Conservation (phyloP, 495 filamentous ascomycete species). For the Astrocystis sublimbata region DNA sequence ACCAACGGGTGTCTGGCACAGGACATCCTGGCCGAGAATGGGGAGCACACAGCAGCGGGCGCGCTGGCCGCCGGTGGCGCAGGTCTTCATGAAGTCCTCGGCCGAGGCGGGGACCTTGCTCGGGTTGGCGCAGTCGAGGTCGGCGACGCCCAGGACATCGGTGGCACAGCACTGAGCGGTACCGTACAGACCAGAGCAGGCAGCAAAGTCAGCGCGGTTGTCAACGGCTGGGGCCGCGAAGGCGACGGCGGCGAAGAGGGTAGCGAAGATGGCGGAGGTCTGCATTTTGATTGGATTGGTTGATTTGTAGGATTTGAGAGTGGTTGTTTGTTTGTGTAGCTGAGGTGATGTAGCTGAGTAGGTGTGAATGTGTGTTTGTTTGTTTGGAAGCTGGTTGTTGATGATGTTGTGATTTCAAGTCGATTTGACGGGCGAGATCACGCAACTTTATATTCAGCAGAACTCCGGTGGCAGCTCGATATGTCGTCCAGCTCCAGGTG, state of each 20-base stretch:
- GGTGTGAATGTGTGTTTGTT: neutral
- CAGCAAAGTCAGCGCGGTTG: constrained; percentile 31
- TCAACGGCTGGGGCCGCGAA: constrained; percentile 29
- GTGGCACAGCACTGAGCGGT: constrained; percentile 46
- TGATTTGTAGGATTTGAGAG: constrained; percentile 24
- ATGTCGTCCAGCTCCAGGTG: neutral
- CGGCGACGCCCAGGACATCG: constrained; percentile 43
- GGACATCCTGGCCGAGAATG: constrained; percentile 38
- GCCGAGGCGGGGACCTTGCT: constrained; percentile 30
- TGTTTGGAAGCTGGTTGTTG: neutral
- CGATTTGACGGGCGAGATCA: neutral
- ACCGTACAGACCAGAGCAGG: constrained; percentile 45
- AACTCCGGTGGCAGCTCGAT: neutral
- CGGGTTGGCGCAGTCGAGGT: constrained; percentile 46
- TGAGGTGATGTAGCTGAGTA: neutral
- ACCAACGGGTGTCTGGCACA: constrained; percentile 42
- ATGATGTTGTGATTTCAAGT: neutral
- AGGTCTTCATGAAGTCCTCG: constrained; percentile 34
- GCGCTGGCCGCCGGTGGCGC: constrained; percentile 43
- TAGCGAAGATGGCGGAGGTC: constrained; percentile 23
- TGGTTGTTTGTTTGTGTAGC: neutral
- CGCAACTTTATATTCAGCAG: neutral
- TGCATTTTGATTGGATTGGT: constrained; percentile 18
- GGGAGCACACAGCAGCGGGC: constrained; percentile 49
- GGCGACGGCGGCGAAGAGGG: constrained; percentile 28